Conservation (phyloP, 257 asterid genomes). For the Solanum chilense region DNA sequence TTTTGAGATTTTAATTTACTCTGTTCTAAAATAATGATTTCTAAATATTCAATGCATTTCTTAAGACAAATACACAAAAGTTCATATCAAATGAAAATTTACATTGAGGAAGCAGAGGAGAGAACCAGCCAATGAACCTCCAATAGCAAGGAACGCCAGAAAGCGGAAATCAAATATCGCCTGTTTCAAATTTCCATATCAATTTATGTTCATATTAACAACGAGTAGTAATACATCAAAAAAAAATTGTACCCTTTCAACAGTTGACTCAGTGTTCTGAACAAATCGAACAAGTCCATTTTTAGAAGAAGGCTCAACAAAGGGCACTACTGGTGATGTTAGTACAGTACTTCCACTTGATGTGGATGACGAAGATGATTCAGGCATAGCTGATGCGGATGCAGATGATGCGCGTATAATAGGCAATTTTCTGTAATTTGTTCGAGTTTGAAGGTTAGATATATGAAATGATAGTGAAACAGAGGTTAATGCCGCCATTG, state of each 20-base stretch:
- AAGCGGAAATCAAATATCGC: conserved; percentile 75
- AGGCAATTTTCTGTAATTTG: conserved; percentile 7
- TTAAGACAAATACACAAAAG: background rate
- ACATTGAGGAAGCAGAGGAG: conserved; percentile 87
- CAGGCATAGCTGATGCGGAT: conserved; percentile 26
- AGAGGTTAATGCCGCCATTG: conserved; percentile 46
- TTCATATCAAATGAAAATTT: background rate
- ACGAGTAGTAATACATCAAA: background rate
- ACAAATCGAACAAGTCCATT: conserved; percentile 38
- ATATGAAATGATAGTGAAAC: conserved; percentile 21
- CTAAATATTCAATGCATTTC: no score
- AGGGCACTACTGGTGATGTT: conserved; percentile 16
- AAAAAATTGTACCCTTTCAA: conserved; percentile 44
- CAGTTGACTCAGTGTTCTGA: conserved; percentile 50
- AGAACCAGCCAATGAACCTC: conserved; percentile 89
- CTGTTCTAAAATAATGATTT: background rate
- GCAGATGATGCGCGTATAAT: conserved; percentile 20
- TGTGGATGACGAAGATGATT: conserved; percentile 30
- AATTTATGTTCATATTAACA: background rate
- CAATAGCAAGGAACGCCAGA: conserved; percentile 82
- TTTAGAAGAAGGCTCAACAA: conserved; percentile 25
- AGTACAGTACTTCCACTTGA: conserved; percentile 10
- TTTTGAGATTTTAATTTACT: background rate
- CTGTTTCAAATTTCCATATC: conserved; percentile 20
- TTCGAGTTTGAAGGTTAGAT: conserved; percentile 9